Evolutionary conservation across 441 rosid species (phyloP), one percentile per base, ranked within the genome.

Genomic region (Viola pubescens): DNA sequence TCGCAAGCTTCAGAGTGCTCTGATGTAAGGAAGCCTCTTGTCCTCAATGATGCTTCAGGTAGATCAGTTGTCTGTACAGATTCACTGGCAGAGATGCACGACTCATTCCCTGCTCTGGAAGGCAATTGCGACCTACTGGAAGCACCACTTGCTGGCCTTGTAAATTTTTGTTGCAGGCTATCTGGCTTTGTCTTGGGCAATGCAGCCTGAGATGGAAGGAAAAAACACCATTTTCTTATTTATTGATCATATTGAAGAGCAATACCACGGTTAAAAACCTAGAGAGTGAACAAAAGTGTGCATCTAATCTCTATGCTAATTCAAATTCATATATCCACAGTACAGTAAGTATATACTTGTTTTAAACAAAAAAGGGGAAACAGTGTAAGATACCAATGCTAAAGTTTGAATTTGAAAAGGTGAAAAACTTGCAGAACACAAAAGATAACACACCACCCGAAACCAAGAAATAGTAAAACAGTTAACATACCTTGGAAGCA

Each of bases 401-500:
- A 26, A 26, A 26, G 34, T 26, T 26, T 26, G 34, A 1, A 26
- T 1, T 26, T 26, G 34, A 26, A 26, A 26, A 26, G 34, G 34
- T 26, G 34, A 26, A 26, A 26, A 26, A 26, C 34, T 0, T 26
- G 34, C 34, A 26, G 34, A 26, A 26, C 2, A 26, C 34, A 26
- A 26, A 26, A 2, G 34, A 26, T 26, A 26, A 37, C 51, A 12
- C 16, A 58, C 19, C 34, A 26, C 2, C 54, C 19, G 13, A 51
- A 68, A 56, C 41, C 41, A 43, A 58, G 26, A 40, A 63, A 49
- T 13, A 34, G 52, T 5, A 61, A 43, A 58, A 43, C 38, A 8
- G 10, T 11, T 80, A 90, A 95, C 94, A 81, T 82, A 77, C 78
- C 43, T 56, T 75, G 55, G 82, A 78, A 10, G 12, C 71, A 6